Conservation (phyloP, 192 early-diverging fungal genomes). For the Umbelopsis sp. region DNA sequence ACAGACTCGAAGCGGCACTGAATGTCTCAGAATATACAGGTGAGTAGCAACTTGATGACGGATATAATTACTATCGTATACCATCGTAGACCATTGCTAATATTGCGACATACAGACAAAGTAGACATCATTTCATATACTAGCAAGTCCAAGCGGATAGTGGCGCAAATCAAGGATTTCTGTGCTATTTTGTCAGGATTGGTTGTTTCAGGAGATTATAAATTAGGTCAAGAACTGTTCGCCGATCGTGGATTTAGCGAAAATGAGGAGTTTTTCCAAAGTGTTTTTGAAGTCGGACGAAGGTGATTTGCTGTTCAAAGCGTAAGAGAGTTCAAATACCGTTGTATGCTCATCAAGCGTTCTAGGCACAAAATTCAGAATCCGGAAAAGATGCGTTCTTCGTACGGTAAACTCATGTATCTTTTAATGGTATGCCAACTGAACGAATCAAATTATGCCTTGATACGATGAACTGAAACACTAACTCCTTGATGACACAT, state of each 20-base stretch:
- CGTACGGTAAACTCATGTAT: slow-evolving; percentile 96
- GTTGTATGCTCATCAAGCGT: not conserved
- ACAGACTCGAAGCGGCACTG: slow-evolving; percentile 87
- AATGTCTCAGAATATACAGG: slow-evolving; percentile 78
- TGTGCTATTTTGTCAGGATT: slow-evolving; percentile 94
- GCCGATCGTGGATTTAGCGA: slow-evolving; percentile 61
- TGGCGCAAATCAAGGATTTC: slow-evolving; percentile 93
- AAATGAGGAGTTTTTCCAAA: slow-evolving; percentile 78
- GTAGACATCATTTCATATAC: slow-evolving; percentile 77
- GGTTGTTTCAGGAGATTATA: slow-evolving; percentile 82
- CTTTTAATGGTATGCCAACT: slow-evolving; percentile 66
- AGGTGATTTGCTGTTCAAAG: slow-evolving; percentile 38
- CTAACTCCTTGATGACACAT: slow-evolving; percentile 10
- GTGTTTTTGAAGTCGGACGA: slow-evolving; percentile 69
- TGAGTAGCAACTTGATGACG: not conserved
- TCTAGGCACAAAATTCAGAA: slow-evolving; percentile 83
- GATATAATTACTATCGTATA: too few species aligned
- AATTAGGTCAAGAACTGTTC: slow-evolving; percentile 74
- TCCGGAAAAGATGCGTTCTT: slow-evolving; percentile 95
- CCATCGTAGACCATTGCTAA: not conserved
- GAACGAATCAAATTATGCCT: not conserved
- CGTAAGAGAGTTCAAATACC: not conserved
- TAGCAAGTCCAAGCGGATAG: slow-evolving; percentile 88
- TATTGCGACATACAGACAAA: slow-evolving; percentile 40
- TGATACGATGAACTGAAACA: too few species aligned